Evolutionary conservation across 2,329 filamentous ascomycete genomes (phyloP).

Genomic region (Trichoderma breve): DNA sequence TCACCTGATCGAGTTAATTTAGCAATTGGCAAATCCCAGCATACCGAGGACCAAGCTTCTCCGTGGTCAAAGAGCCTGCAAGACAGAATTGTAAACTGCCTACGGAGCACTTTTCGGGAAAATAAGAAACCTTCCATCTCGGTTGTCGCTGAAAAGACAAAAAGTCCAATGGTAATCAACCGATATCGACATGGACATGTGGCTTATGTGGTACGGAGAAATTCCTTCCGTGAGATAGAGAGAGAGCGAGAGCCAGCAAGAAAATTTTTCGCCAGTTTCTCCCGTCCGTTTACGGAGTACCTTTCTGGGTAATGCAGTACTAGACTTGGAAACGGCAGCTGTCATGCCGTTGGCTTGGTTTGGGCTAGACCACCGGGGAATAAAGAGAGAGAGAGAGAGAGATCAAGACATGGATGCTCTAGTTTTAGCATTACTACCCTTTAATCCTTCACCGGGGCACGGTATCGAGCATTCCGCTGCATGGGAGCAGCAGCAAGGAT

Average conservation of each 20-base stretch:
- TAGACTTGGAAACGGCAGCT: neutral
- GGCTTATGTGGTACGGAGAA: neutral
- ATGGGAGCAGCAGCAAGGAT: conserved; percentile 5
- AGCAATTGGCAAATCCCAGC: neutral
- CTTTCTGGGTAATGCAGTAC: neutral
- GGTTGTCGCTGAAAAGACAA: neutral
- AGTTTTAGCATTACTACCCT: neutral
- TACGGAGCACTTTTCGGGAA: neutral
- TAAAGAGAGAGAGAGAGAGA: neutral
- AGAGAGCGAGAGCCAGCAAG: neutral
- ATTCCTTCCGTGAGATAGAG: neutral
- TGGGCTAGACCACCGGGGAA: neutral
- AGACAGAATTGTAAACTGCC: neutral
- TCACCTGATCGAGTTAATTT: neutral
- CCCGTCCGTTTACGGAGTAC: neutral
- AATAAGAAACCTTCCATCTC: neutral
- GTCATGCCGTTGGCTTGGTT: neutral
- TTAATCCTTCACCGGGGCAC: conserved; percentile 6
- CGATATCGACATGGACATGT: neutral
- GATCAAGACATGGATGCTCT: neutral
- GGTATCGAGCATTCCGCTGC: neutral
- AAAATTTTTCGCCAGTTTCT: neutral
- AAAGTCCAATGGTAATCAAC: neutral
- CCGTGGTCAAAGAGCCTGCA: neutral
- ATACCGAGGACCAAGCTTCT: neutral